Evolutionary conservation across 768 basidiomycete species (phyloP).

Genomic region (Russula virescens): DNA sequence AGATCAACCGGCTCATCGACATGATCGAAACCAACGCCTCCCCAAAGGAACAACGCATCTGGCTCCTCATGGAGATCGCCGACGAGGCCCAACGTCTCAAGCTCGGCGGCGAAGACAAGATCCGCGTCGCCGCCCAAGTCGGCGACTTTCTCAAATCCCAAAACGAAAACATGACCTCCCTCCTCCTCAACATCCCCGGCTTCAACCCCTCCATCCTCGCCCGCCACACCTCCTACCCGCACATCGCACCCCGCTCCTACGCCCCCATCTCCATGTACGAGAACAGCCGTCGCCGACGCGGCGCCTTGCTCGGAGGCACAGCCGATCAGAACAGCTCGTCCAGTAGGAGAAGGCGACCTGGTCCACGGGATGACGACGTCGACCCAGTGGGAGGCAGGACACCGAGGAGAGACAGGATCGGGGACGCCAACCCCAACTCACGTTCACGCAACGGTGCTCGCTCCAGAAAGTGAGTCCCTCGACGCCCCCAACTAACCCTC

Average conservation of each 20-base stretch:
- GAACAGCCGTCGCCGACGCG: slow-evolving; percentile 52
- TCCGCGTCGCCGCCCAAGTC: slow-evolving; percentile 86
- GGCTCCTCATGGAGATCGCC: slow-evolving; percentile 86
- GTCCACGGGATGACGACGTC: slow-evolving; percentile 55
- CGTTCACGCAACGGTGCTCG: slow-evolving; percentile 50
- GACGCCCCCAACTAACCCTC: background rate
- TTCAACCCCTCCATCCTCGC: slow-evolving; percentile 53
- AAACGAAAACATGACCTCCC: slow-evolving; percentile 51
- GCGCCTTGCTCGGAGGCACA: slow-evolving; percentile 44
- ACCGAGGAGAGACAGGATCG: slow-evolving; percentile 55
- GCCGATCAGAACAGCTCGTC: slow-evolving; percentile 55
- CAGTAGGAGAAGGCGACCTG: slow-evolving; percentile 52
- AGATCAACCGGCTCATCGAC: slow-evolving; percentile 66
- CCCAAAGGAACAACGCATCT: slow-evolving; percentile 68
- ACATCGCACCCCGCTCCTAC: slow-evolving; percentile 63
- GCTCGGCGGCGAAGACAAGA: slow-evolving; percentile 96
- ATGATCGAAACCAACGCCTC: slow-evolving; percentile 65
- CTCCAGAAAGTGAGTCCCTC: slow-evolving; percentile 49
- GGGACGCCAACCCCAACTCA: slow-evolving; percentile 36
- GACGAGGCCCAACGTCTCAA: slow-evolving; percentile 90
- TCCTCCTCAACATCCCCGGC: slow-evolving; percentile 58
- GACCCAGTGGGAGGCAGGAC: slow-evolving; percentile 47
- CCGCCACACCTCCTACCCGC: slow-evolving; percentile 67
- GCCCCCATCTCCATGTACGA: slow-evolving; percentile 58
- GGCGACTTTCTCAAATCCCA: slow-evolving; percentile 79